Percentiles rank a stretch among this genome's conserved stretches.
phyloP scores from a whole-genome alignment of 2,329 filamentous ascomycete genomes.

The Scorias spongiosa region DNA sequence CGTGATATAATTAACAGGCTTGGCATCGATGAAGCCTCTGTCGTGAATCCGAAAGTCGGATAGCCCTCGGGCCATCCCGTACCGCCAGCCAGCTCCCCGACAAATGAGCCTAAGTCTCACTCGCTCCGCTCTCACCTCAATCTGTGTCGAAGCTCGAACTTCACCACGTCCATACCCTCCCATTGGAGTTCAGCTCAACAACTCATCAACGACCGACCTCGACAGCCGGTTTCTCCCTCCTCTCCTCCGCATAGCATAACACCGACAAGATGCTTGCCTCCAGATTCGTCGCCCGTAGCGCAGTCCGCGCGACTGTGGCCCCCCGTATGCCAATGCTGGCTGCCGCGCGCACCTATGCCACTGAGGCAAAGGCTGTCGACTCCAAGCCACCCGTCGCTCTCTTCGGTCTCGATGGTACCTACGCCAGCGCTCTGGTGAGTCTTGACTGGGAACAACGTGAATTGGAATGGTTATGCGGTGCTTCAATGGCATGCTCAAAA shows the following conservation, averaged over 20 bases:
- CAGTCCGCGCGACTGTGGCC: slow-evolving; percentile 33
- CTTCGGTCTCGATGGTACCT: slow-evolving; percentile 94
- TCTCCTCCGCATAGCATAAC: background rate
- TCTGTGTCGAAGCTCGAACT: background rate
- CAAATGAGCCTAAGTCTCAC: no score
- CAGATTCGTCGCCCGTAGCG: slow-evolving; percentile 40
- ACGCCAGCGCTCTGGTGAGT: slow-evolving; percentile 83
- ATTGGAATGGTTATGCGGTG: no score
- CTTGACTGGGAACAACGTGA: background rate
- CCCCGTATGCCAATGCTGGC: slow-evolving; percentile 42
- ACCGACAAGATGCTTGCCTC: slow-evolving; percentile 37
- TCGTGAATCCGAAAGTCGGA: no score
- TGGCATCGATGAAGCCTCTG: no score
- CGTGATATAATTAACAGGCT: no score
- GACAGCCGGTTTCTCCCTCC: background rate
- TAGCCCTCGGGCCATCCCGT: background rate
- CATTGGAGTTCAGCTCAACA: background rate
- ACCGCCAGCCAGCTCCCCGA: background rate
- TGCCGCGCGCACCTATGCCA: slow-evolving; percentile 61
- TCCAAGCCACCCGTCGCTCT: slow-evolving; percentile 78
- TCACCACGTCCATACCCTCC: background rate
- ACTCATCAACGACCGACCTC: no score
- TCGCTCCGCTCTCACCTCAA: background rate
- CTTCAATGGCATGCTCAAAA: no score
- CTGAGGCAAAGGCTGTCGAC: slow-evolving; percentile 40